These are phyloP conservation scores for Ophiosphaerella narmari DNA, from an alignment of 2,329 filamentous ascomycete species.

Conservation along the genomic window DNA sequence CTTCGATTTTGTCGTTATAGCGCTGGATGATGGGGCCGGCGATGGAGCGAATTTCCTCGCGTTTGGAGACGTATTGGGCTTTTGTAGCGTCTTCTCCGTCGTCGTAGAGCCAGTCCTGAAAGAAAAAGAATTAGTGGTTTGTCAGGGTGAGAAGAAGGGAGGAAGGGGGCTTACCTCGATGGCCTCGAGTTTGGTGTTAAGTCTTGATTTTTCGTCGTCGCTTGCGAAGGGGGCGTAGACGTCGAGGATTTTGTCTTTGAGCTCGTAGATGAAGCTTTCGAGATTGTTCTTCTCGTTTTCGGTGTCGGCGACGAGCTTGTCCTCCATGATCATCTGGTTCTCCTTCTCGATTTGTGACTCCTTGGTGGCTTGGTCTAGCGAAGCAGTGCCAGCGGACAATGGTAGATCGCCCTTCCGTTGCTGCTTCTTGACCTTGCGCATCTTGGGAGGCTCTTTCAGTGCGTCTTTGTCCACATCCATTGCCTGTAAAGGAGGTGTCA, in stretches of 20 bases:
- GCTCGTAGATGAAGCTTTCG: constrained; percentile 95
- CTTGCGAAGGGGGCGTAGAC: constrained; percentile 85
- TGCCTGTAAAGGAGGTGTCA: constrained; percentile 39
- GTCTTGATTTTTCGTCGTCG: constrained; percentile 88
- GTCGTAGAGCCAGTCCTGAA: constrained; percentile 95
- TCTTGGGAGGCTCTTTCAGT: constrained; percentile 66
- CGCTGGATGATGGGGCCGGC: constrained; percentile 91
- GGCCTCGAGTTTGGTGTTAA: constrained; percentile 80
- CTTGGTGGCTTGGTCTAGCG: constrained; percentile 73
- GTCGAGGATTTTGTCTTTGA: constrained; percentile 93
- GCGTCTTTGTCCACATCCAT: constrained; percentile 49
- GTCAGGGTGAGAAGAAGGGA: too few relatives aligned
- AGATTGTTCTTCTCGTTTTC: constrained; percentile 99
- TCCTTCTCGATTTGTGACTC: constrained; percentile 78
- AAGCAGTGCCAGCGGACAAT: constrained; percentile 79
- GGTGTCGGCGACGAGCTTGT: constrained; percentile 97
- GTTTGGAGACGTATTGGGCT: constrained; percentile 90
- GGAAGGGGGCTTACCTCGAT: constrained; percentile 71
- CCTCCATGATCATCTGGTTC: constrained; percentile 90
- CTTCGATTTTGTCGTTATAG: constrained; percentile 92
- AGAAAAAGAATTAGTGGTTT: too few relatives aligned
- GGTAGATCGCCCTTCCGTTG: constrained; percentile 95
- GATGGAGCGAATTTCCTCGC: constrained; percentile 90
- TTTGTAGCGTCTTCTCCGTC: constrained; percentile 95
- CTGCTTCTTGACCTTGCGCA: constrained; percentile 98